Evolutionary conservation across 129 eudicot genomes (phyloP).

Genomic region (Tagetes patula): DNA sequence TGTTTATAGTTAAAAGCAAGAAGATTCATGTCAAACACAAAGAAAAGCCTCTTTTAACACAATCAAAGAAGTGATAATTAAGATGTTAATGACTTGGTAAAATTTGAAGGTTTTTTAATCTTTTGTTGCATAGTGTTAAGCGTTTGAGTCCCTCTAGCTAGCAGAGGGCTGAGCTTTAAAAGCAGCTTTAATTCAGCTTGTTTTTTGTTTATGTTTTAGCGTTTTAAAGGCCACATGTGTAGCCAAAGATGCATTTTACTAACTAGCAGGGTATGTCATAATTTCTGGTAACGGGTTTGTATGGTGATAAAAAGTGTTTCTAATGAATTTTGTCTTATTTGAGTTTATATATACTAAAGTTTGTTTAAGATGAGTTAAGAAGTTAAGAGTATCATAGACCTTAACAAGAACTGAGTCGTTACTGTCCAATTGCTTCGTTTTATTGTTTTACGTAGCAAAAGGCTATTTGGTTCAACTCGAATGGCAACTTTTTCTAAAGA

Average conservation of each 20-base stretch:
- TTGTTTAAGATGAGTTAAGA: neutral
- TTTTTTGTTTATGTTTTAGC: neutral
- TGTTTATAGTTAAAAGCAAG: conserved; percentile 16
- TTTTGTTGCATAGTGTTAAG: neutral
- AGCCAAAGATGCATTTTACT: neutral
- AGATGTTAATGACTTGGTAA: neutral
- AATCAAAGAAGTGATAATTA: neutral
- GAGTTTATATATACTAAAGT: neutral
- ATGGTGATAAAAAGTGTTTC: too few relatives aligned
- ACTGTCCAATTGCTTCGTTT: neutral
- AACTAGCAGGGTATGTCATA: too few relatives aligned
- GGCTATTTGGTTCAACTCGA: neutral
- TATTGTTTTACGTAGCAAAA: neutral
- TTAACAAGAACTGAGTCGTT: neutral
- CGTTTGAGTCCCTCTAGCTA: neutral
- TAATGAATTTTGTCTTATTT: neutral
- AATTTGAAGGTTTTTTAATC: too few relatives aligned
- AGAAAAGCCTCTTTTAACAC: conserved; percentile 17
- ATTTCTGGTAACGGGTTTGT: too few relatives aligned
- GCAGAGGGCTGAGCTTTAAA: too few relatives aligned
- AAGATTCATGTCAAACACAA: conserved; percentile 27
- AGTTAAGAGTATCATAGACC: conserved; percentile 13
- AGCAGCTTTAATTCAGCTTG: too few relatives aligned
- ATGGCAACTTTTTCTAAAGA: neutral
- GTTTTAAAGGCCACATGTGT: neutral